Percentiles rank a stretch among this genome's conserved stretches.
These are phyloP conservation scores for Melocanna baccifera DNA, from an alignment of 176 grass and related monocot genomes.

Conservation along the genomic window DNA sequence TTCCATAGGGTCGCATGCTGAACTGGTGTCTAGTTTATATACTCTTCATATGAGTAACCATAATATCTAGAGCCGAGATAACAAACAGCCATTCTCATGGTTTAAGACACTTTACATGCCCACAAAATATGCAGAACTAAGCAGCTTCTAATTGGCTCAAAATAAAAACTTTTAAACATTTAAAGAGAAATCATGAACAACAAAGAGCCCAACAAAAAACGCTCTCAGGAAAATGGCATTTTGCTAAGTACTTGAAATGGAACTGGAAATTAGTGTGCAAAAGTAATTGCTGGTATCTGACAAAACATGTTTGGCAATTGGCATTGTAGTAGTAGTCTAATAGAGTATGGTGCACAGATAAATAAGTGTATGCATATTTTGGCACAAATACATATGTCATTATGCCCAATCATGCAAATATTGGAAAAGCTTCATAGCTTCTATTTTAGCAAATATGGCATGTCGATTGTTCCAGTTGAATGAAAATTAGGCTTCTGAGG, in stretches of 20 bases:
- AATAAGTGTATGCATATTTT: neutral
- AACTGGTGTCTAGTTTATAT: neutral
- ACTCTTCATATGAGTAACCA: constrained; percentile 5
- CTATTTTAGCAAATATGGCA: constrained; percentile 30
- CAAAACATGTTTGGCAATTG: neutral
- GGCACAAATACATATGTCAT: neutral
- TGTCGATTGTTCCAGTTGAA: neutral
- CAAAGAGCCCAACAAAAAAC: neutral
- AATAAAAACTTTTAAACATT: neutral
- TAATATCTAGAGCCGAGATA: constrained; percentile 18
- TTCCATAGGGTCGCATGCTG: neutral
- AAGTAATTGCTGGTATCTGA: constrained; percentile 12
- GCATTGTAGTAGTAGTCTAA: neutral
- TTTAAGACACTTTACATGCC: constrained; percentile 7
- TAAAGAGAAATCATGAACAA: neutral
- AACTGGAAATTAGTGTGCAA: constrained; percentile 12
- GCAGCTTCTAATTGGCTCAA: constrained; percentile 15
- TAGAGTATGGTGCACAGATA: neutral
- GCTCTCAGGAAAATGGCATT: neutral
- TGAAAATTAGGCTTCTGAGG: neutral
- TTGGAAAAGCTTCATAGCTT: neutral
- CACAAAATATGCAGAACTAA: constrained; percentile 8
- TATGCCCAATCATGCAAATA: neutral
- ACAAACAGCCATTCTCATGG: constrained; percentile 23
- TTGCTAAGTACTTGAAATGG: neutral